phyloP scores from a whole-genome alignment of 495 filamentous ascomycete species.

The Hypoxylon crocopeplum region DNA sequence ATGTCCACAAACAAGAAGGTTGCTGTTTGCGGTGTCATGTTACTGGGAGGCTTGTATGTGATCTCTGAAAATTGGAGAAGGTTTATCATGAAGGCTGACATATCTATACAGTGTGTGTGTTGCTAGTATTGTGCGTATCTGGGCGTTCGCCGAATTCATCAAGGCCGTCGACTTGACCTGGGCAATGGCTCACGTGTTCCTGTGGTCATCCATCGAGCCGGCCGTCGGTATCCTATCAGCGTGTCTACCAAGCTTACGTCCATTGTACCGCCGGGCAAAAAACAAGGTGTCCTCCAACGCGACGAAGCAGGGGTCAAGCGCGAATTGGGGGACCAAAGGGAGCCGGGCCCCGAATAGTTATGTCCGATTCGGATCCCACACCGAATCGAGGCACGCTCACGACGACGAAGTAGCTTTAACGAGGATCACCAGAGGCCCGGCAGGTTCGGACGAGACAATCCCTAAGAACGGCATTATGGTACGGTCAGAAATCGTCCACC shows the following conservation, averaged over 20 bases:
- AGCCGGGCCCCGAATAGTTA: conserved; percentile 26
- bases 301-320: conserved; percentile 15
- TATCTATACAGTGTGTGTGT: conserved; percentile 40
- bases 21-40: conserved; percentile 49
- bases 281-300: conserved; percentile 17
- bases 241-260: conserved; percentile 51
- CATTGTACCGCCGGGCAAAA: conserved; percentile 39
- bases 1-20: conserved; percentile 48
- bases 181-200: conserved; percentile 49
- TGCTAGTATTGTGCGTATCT: conserved; percentile 52
- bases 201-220: conserved; percentile 53
- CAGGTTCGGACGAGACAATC: conserved; percentile 7
- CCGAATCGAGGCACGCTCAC: conserved; percentile 6
- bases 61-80: not conserved
- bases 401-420: conserved; percentile 28
- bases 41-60: conserved; percentile 49
- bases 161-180: conserved; percentile 46
- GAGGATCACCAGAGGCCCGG: conserved; percentile 20
- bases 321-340: conserved; percentile 27
- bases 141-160: conserved; percentile 44
- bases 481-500: conserved; percentile 24
- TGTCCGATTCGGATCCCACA: conserved; percentile 25
- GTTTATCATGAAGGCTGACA: conserved; percentile 1
- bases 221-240: conserved; percentile 51
- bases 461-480: conserved; percentile 30